Evolutionary conservation across 1,284 basidiomycete genomes (phyloP).

Genomic region (Microbotryomycetes sp.): DNA sequence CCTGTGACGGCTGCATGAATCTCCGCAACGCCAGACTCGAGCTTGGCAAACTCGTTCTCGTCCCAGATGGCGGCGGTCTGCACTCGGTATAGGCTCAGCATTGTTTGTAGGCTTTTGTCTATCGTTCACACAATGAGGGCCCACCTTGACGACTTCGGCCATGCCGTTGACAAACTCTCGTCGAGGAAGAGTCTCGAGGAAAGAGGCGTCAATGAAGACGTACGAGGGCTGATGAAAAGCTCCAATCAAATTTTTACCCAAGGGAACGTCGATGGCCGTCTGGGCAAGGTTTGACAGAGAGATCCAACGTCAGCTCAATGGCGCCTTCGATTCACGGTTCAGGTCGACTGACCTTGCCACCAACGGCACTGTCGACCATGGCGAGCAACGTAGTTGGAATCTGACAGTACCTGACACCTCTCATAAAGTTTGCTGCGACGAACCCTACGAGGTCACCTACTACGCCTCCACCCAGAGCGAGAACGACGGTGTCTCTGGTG

Average conservation of each 20-base stretch:
- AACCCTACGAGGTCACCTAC: constrained; percentile 93
- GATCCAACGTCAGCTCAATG: neutral
- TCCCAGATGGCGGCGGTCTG: constrained; percentile 96
- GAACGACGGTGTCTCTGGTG: constrained; percentile 85
- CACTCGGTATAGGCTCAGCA: neutral
- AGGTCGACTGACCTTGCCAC: constrained; percentile 60
- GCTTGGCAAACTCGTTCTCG: constrained; percentile 71
- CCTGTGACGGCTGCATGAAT: constrained; percentile 72
- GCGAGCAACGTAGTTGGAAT: constrained; percentile 94
- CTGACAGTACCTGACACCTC: constrained; percentile 86
- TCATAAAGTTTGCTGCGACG: constrained; percentile 96
- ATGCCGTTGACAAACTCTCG: constrained; percentile 97
- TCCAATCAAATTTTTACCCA: constrained; percentile 96
- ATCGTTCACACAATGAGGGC: too few species aligned
- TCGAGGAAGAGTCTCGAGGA: constrained; percentile 84
- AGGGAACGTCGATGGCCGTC: constrained; percentile 94
- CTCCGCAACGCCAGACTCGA: constrained; percentile 75
- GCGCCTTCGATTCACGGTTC: too few species aligned
- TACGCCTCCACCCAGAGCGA: constrained; percentile 93
- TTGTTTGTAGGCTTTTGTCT: too few species aligned
- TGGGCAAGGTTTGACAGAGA: constrained; percentile 7
- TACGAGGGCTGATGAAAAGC: constrained; percentile 98
- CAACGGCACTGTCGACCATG: constrained; percentile 97
- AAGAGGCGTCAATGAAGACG: constrained; percentile 95
- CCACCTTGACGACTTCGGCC: constrained; percentile 94